Percentiles rank a stretch among this genome's conserved stretches.
Conservation (phyloP, 2,329 filamentous ascomycete genomes). For the Dendrostoma leiphaemia region DNA sequence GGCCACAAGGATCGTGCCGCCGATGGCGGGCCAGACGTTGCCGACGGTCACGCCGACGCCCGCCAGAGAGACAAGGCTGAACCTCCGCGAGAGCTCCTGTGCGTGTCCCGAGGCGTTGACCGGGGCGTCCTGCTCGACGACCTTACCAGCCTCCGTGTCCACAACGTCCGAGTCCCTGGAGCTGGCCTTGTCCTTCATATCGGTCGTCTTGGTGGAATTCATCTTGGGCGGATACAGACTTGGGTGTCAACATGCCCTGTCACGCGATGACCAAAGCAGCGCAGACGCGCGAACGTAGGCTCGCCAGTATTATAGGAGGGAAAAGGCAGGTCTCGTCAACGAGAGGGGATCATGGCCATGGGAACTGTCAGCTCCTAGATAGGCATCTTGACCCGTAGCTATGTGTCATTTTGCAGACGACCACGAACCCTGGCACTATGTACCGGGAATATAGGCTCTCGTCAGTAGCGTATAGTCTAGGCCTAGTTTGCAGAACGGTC, state of each 20-base stretch:
- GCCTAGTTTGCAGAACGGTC: too few species aligned
- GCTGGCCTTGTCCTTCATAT: not conserved
- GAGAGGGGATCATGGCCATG: not conserved
- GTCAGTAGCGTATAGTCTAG: too few species aligned
- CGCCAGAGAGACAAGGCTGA: conserved; percentile 39
- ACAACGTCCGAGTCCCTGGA: not conserved
- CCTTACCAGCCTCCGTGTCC: conserved; percentile 7
- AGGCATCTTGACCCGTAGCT: not conserved
- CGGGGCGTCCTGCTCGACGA: not conserved
- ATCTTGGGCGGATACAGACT: not conserved
- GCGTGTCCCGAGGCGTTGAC: conserved; percentile 41
- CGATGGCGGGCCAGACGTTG: conserved; percentile 43
- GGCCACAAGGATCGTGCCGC: conserved; percentile 45
- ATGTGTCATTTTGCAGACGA: conserved; percentile 1
- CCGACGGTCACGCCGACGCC: conserved; percentile 40
- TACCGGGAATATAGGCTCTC: not conserved
- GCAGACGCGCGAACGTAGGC: too few species aligned
- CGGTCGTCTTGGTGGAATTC: not conserved
- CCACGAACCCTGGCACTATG: not conserved
- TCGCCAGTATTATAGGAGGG: too few species aligned
- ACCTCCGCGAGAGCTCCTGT: conserved; percentile 37
- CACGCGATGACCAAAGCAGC: too few species aligned
- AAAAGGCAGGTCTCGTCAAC: too few species aligned
- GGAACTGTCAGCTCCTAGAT: not conserved
- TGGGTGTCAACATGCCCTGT: too few species aligned